Evolutionary conservation across 2,329 filamentous ascomycete species (phyloP), one percentile per base, ranked within the genome.

Genomic region (Cylindrodendrum hubeiense): DNA sequence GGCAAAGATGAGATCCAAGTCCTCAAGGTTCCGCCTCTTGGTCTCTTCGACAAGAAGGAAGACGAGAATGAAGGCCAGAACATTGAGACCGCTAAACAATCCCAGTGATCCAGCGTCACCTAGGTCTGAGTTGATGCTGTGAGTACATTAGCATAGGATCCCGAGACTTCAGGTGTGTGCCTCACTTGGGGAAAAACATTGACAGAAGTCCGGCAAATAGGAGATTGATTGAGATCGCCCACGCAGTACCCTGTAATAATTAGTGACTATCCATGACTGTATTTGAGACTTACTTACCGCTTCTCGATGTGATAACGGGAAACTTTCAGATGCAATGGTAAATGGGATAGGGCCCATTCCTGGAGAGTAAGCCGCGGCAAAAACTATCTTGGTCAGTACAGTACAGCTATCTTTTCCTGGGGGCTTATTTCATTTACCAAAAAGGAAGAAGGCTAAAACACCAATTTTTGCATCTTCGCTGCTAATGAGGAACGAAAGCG

Each of bases 241-340:
- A 82, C 1, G 84, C 80, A 43, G 81, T 80, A 1, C 84, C 84
- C 76, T 75, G 72, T 4, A 30, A 9, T 13, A 8, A 13, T 44
- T 37, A 75, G 71, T 43, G 66, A 75, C 69, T n/a, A 30, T 19
- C 10, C 21, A n/a, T 37, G 19, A 17, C 39, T 13, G 5, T 13
- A 3, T 37, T 26, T 9, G 4, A 15, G 10, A 10, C 5, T 6
- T 39, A 59, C 73, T 63, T 62, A 75, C 74, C n/a, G 82, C 78
- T 69, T 86, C 84, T 61, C 83, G 79, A 67, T 85, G 83, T 4
- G 83, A 84, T 4, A 85, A 72, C 0, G 84, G 83, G 64, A 85
- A 86, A 56, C 81, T 82, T 69, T 85, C 84, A 7, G 83, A 82
- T 13, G 83, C 83, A 33, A 85, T 78, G 0, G 82, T 85, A 54